phyloP scores from a whole-genome alignment of 176 grass and related monocot genomes.

The Panicum miliaceum region DNA sequence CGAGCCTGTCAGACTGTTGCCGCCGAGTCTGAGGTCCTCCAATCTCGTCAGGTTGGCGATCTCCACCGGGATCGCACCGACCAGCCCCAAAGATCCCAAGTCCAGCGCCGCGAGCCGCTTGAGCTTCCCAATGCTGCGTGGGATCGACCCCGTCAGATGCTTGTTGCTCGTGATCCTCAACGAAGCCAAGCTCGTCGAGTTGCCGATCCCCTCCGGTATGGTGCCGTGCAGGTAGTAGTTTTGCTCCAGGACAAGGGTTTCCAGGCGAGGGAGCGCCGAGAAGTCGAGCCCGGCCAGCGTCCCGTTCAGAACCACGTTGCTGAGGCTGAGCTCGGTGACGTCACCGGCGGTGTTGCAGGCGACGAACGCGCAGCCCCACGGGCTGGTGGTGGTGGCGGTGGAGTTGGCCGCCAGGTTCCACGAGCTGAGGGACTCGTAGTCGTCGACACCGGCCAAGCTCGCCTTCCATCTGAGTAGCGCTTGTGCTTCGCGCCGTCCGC shows the following conservation, averaged over 20 bases:
- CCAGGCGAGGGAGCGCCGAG: neutral
- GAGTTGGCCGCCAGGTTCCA: neutral
- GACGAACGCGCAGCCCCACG: neutral
- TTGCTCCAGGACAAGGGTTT: neutral
- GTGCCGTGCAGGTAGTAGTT: neutral
- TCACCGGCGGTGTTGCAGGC: neutral
- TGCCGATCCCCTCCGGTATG: neutral
- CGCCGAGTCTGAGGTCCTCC: neutral
- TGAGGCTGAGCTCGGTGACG: neutral
- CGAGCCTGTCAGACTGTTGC: neutral
- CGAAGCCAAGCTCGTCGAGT: neutral
- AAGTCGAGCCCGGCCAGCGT: neutral
- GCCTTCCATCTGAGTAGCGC: neutral
- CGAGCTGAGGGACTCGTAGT: neutral
- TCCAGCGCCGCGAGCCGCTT: neutral
- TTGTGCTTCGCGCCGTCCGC: neutral
- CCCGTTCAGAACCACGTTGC: neutral
- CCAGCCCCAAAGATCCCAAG: neutral
- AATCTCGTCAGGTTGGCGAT: neutral
- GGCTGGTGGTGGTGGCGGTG: neutral
- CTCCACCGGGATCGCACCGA: neutral
- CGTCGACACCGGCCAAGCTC: neutral
- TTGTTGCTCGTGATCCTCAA: neutral
- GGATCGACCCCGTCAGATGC: neutral
- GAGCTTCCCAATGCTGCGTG: neutral